Evolutionary conservation across 257 asterid species (phyloP), one percentile per base, ranked within the genome.

Genomic region (Solanum infundibuliforme): DNA sequence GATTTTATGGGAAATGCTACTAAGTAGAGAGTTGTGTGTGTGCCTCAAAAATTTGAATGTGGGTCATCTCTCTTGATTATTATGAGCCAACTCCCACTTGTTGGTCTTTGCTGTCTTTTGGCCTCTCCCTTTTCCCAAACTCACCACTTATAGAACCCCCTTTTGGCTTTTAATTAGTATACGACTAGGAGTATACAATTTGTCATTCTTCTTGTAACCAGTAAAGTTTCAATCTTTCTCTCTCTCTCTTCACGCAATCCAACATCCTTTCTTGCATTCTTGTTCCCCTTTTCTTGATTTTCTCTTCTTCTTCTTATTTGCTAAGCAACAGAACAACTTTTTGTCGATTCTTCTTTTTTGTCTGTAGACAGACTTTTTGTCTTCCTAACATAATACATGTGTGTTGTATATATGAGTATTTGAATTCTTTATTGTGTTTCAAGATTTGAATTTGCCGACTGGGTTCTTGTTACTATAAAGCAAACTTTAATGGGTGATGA

Each of bases 1-100:
- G 13, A 5, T 71, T 7, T 31, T 7, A 69, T 69, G 76, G 23
- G 76, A 69, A 69, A 69, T 69, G 38, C 39, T 14, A 27, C 74
- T 68, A 27, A 68, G 34, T 14, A 69, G 11, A 29, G 41, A 4
- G 6, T 3, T 14, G n/a, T 16, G 77, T 69, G 77, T 69, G 77
- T 7, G 41, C 77, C 77, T 71, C 4, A 72, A 72, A 71, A 31
- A 18, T 4, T 14, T 25, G 76, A 90, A 91, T 87, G 93, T 90
- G 96, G 95, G 91, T 87, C 92, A 90, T 88, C 89, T 91, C 88
- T 29, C 43, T 81, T 29, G 31, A 46, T 81, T 81, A 48, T 13
- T 27, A 83, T 87, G 86, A 73, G 74, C 55, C 32, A 72, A 74
- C 88, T 90, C 94, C 98, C 95, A 94, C 96, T 93, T 92, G 94